phyloP scores from a whole-genome alignment of 2,329 filamentous ascomycete species.

The Cryphonectria japonica region DNA sequence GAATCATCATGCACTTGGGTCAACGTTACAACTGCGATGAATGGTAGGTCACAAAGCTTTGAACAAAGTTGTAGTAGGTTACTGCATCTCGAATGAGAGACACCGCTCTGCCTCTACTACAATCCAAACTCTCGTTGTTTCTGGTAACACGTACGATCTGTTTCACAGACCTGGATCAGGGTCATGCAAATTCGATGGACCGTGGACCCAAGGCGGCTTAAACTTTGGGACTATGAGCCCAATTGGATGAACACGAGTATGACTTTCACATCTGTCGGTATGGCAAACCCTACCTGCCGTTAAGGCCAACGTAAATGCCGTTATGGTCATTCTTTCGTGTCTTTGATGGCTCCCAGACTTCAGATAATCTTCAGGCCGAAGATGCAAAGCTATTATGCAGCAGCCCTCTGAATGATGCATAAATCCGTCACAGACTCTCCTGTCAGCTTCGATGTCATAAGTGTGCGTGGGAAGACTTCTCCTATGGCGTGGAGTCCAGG shows the following conservation, averaged over 20 bases:
- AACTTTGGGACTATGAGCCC: background rate
- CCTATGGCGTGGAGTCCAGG: background rate
- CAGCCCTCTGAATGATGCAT: too few species aligned
- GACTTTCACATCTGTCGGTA: background rate
- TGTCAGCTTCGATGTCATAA: too few species aligned
- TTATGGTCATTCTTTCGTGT: constrained; percentile 36
- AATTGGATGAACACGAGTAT: background rate
- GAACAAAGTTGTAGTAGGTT: background rate
- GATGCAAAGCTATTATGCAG: constrained; percentile 34
- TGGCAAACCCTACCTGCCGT: constrained; percentile 51
- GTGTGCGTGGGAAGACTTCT: too few species aligned
- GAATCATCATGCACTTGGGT: background rate
- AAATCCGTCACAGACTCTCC: too few species aligned
- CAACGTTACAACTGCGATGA: background rate
- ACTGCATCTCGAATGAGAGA: background rate
- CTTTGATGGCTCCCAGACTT: constrained; percentile 49
- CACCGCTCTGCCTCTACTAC: too few species aligned
- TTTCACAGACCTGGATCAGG: background rate
- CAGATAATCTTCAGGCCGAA: constrained; percentile 47
- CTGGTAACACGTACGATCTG: background rate
- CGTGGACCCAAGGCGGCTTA: background rate
- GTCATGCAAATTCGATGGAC: background rate
- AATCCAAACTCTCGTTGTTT: background rate
- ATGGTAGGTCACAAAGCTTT: background rate
- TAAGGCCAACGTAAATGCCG: constrained; percentile 49